Evolutionary conservation across 2,329 filamentous ascomycete species (phyloP), one percentile per base, ranked within the genome.

Genomic region (Balansia obtecta): DNA sequence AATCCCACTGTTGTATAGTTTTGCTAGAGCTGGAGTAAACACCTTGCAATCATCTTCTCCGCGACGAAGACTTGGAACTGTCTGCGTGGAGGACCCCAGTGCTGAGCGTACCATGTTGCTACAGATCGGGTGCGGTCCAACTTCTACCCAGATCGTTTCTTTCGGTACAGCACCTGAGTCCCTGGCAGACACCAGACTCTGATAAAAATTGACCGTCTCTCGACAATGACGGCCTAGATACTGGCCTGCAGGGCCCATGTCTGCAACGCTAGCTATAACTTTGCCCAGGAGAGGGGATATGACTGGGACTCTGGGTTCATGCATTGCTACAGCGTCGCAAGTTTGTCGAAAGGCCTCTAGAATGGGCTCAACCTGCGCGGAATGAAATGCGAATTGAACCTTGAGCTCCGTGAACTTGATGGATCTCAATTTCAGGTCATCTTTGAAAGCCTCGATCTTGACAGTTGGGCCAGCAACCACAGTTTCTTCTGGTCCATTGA

Each of bases 401-500:
- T 69, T 68, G 9, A 79, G 63, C 44, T 65, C 66, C 0, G 70
- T 71, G 54, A 60, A 73, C 67, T 66, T 76, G 67, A 61, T 61
- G 53, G 39, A 54, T 55, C 18, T 69, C 59, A 50, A 60, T 55
- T 39, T 59, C 53, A 9, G 75, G 72, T 15, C 81, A 69, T 4
- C 68, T 27, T 27, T 27, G 27, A 27, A 8, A 27, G 27, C 62
- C 3, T 65, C 58, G 39, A 78, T 67, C 49, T 73, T 64, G 1
- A 59, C 58, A 0, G 68, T 66, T 10, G 61, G 58, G 10, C 74
- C 76, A 20, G 69, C 70, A n/a, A 93, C 71, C 2, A 93, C 88
- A 10, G 82, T 89, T 61, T 88, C 85, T 47, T 79, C 72, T 0
- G 83, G 81, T 0, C 83, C 80, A 57, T 94, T 94, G 62, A 88